A percentile compares a stretch with the other conserved stretches of the same genome.
These are phyloP conservation scores for Schoenoplectus tabernaemontani DNA, from an alignment of 202 grass and related monocot species.

Conservation along the genomic window DNA sequence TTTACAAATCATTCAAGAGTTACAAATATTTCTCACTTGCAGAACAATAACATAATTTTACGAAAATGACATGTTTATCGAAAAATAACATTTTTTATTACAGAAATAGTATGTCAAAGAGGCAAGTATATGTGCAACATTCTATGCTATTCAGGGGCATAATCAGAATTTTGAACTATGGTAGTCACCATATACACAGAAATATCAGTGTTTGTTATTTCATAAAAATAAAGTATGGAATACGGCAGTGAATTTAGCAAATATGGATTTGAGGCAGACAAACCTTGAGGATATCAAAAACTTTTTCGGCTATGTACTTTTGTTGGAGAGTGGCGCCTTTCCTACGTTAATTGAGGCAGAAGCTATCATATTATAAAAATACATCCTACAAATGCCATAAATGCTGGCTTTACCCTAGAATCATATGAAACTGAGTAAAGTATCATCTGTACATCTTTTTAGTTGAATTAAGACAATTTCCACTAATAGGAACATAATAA, in stretches of 20 bases:
- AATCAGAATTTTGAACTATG: not conserved
- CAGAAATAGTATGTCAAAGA: not conserved
- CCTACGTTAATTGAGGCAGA: not conserved
- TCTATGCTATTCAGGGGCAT: not conserved
- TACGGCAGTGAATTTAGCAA: not conserved
- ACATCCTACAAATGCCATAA: not conserved
- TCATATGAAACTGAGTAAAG: not conserved
- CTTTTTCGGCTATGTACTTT: slow-evolving; percentile 95
- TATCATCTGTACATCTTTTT: not conserved
- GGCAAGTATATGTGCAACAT: not conserved
- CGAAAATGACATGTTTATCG: not conserved
- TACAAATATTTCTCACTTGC: not conserved
- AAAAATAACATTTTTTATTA: not conserved
- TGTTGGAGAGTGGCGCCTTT: slow-evolving; percentile 95
- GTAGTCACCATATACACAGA: not conserved
- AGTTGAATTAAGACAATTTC: not conserved
- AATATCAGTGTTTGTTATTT: not conserved
- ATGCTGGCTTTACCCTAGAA: not conserved
- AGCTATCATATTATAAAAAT: not conserved
- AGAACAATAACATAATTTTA: not conserved
- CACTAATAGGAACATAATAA: not conserved
- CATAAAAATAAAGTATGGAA: too few species aligned
- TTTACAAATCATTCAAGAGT: not conserved
- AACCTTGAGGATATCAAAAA: slow-evolving; percentile 99
- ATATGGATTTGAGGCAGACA: slow-evolving; percentile 15